Evolutionary conservation across 2,329 filamentous ascomycete species (phyloP).

Genomic region (Hymenotorrendiella dingleyae): DNA sequence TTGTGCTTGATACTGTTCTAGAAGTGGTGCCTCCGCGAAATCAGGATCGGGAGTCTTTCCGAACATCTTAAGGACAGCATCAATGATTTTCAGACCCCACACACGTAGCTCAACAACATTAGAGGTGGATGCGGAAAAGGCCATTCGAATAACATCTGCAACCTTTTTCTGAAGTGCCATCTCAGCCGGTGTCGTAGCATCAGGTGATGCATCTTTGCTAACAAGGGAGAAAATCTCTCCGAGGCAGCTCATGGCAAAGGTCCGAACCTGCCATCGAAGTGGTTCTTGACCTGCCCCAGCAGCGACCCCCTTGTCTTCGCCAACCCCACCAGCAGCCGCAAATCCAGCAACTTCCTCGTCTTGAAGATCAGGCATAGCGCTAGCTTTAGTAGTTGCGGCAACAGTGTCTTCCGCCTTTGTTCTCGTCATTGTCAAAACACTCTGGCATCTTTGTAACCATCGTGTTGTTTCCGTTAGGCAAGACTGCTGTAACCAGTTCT

Average conservation of each 20-base stretch:
- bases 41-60: conserved; percentile 93
- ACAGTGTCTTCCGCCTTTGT: conserved; percentile 51
- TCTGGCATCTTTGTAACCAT: conserved; percentile 90
- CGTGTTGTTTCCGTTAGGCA: conserved; percentile 69
- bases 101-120: conserved; percentile 85
- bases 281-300: conserved; percentile 70
- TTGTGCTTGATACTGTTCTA: conserved; percentile 98
- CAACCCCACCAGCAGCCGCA: conserved; percentile 61
- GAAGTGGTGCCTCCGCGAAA: conserved; percentile 90
- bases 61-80: conserved; percentile 91
- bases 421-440: conserved; percentile 81
- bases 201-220: conserved; percentile 69
- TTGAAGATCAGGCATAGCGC: conserved; percentile 68
- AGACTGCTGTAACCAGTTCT: conserved; percentile 91
- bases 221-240: conserved; percentile 76
- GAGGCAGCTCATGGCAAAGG: conserved; percentile 87
- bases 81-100: conserved; percentile 88
- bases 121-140: conserved; percentile 94
- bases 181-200: conserved; percentile 74
- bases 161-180: conserved; percentile 73
- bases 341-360: conserved; percentile 98
- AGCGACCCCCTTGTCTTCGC: conserved; percentile 48
- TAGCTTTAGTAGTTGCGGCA: conserved; percentile 40
- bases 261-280: conserved; percentile 89
- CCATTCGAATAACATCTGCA: conserved; percentile 91